Percentiles rank a stretch among this genome's conserved stretches.
These are phyloP conservation scores for Exophiala phaeomuriformis DNA, from an alignment of 2,329 filamentous ascomycete species.

Conservation along the genomic window DNA sequence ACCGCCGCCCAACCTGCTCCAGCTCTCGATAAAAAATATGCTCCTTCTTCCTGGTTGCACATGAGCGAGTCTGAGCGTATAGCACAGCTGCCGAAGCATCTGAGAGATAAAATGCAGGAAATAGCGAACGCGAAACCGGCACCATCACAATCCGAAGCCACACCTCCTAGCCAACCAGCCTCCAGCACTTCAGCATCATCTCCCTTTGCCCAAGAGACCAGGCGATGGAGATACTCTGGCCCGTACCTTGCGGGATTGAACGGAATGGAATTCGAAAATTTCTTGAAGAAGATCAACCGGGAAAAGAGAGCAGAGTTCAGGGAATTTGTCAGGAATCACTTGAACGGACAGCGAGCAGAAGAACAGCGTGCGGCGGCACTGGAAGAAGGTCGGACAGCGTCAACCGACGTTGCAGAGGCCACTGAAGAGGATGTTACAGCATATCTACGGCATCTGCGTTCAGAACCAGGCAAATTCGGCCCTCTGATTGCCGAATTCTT, in stretches of 20 bases:
- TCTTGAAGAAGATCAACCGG: slow-evolving; percentile 39
- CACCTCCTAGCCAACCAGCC: not conserved
- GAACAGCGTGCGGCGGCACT: slow-evolving; percentile 35
- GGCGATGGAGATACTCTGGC: slow-evolving; percentile 50
- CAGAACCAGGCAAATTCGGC: slow-evolving; percentile 42
- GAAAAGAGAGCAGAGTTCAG: slow-evolving; percentile 25
- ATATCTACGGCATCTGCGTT: slow-evolving; percentile 41
- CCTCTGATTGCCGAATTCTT: slow-evolving; percentile 49
- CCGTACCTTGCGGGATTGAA: slow-evolving; percentile 53
- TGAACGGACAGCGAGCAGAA: slow-evolving; percentile 30
- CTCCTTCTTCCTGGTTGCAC: slow-evolving; percentile 12
- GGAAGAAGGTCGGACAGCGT: slow-evolving; percentile 36
- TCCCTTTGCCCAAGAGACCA: slow-evolving; percentile 1
- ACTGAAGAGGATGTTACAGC: slow-evolving; percentile 42
- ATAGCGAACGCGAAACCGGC: slow-evolving; percentile 4
- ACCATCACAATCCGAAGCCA: not conserved
- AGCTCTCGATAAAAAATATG: not conserved
- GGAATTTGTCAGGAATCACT: slow-evolving; percentile 34
- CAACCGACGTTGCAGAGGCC: slow-evolving; percentile 28
- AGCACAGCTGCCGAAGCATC: slow-evolving; percentile 21
- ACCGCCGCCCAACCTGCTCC: slow-evolving; percentile 14
- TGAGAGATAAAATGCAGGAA: slow-evolving; percentile 15
- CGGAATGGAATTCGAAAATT: slow-evolving; percentile 49
- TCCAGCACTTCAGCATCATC: not conserved
- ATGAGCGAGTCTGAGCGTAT: slow-evolving; percentile 8